phyloP scores from a whole-genome alignment of 768 basidiomycete species.

The Hemileccinum rubropunctum region DNA sequence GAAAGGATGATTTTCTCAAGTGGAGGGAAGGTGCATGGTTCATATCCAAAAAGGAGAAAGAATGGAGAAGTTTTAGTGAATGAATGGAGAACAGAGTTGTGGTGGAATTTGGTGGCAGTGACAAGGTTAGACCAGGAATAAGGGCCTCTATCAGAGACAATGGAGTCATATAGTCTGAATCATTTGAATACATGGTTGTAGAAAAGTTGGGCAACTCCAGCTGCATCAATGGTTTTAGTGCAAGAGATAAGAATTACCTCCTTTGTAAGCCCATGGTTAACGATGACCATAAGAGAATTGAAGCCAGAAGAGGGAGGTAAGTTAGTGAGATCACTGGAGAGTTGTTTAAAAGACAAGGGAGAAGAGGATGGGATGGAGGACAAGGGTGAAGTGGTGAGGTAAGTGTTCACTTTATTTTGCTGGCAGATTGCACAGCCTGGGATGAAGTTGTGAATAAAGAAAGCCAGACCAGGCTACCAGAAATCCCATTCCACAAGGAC shows the following conservation, averaged over 20 bases:
- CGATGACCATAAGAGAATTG: neutral
- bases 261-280: too few relatives aligned
- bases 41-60: too few relatives aligned
- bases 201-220: neutral
- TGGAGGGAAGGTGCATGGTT: too few relatives aligned
- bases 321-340: neutral
- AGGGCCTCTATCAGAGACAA: too few relatives aligned
- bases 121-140: too few relatives aligned
- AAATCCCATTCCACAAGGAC: neutral
- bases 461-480: neutral
- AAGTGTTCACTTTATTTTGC: neutral
- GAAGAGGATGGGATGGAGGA: neutral
- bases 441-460: neutral
- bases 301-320: neutral
- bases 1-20: too few relatives aligned
- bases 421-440: neutral
- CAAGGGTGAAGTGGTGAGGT: neutral
- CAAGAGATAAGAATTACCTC: too few relatives aligned
- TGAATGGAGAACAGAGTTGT: too few relatives aligned
- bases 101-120: too few relatives aligned
- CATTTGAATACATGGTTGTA: too few relatives aligned
- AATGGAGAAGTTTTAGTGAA: too few relatives aligned
- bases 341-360: neutral
- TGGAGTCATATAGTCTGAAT: too few relatives aligned
- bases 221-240: neutral